Evolutionary conservation across 176 grass and related monocot species (phyloP).

Genomic region (Thalia dealbata): DNA sequence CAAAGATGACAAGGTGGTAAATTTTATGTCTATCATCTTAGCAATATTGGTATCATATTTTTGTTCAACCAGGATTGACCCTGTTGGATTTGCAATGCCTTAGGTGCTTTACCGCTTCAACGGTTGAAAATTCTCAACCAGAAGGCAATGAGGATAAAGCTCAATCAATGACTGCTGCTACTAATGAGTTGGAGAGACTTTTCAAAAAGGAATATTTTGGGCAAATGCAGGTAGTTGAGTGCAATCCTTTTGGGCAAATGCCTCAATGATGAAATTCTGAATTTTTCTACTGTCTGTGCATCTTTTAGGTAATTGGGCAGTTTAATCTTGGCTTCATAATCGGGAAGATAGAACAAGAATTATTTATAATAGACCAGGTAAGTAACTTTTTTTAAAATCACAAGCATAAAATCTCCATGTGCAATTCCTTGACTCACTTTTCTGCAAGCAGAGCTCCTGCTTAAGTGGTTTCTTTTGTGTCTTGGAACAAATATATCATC

Average conservation of each 20-base stretch:
- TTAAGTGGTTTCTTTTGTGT: background rate
- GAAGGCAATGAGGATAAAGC: slow-evolving; percentile 55
- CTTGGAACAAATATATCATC: background rate
- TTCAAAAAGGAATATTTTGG: slow-evolving; percentile 97
- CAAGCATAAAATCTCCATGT: background rate
- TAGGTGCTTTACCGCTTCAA: slow-evolving; percentile 74
- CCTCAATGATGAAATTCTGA: background rate
- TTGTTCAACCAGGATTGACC: background rate
- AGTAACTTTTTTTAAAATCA: slow-evolving; percentile 9
- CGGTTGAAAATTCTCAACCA: slow-evolving; percentile 54
- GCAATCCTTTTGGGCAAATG: background rate
- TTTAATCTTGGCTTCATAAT: slow-evolving; percentile 99
- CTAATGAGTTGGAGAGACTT: slow-evolving; percentile 70
- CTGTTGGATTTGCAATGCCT: background rate
- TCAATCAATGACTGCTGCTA: slow-evolving; percentile 49
- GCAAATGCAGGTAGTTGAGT: slow-evolving; percentile 63
- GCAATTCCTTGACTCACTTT: background rate
- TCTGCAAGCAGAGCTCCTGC: background rate
- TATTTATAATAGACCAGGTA: slow-evolving; percentile 99
- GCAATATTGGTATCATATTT: slow-evolving; percentile 6
- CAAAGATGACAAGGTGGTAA: slow-evolving; percentile 38
- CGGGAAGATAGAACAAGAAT: slow-evolving; percentile 70
- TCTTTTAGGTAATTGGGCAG: slow-evolving; percentile 77
- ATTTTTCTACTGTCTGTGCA: background rate
- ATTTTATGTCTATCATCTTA: slow-evolving; percentile 16